phyloP scores from a whole-genome alignment of 148 eudicot species.

The Silene latifolia region DNA sequence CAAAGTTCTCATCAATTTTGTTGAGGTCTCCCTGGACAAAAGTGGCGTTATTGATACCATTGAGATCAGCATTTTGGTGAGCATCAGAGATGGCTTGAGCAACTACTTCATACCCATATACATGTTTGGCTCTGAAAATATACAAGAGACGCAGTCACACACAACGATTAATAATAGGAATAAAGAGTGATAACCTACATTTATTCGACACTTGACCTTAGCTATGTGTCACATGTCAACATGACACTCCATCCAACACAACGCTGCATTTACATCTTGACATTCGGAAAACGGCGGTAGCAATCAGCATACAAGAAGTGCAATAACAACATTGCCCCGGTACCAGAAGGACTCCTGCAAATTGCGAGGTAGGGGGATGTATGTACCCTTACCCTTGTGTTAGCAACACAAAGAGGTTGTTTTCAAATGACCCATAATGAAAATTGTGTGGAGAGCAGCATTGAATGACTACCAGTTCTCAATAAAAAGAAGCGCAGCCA shows the following conservation, averaged over 20 bases:
- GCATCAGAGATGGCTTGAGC: conserved; percentile 90
- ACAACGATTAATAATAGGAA: not conserved
- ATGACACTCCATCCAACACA: not conserved
- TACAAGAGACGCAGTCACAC: not conserved
- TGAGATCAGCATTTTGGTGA: conserved; percentile 63
- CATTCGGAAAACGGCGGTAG: too few relatives aligned
- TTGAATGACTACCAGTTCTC: too few relatives aligned
- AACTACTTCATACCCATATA: conserved; percentile 94
- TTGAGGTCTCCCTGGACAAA: conserved; percentile 94
- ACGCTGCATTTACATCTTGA: not conserved
- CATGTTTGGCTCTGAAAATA: conserved; percentile 62
- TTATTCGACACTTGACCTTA: not conserved
- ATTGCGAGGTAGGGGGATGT: too few relatives aligned
- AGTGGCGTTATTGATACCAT: conserved; percentile 75
- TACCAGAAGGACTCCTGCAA: too few relatives aligned
- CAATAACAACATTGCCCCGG: too few relatives aligned
- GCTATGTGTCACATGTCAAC: not conserved
- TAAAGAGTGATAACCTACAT: not conserved
- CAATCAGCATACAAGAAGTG: too few relatives aligned
- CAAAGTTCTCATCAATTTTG: conserved; percentile 77
- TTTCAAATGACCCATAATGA: too few relatives aligned
- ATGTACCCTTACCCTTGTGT: too few relatives aligned
- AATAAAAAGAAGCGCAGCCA: too few relatives aligned
- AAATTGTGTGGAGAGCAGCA: too few relatives aligned
- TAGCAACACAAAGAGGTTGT: too few relatives aligned